Conservation (phyloP, 106 monocot genomes). For the Posidonia australis region DNA sequence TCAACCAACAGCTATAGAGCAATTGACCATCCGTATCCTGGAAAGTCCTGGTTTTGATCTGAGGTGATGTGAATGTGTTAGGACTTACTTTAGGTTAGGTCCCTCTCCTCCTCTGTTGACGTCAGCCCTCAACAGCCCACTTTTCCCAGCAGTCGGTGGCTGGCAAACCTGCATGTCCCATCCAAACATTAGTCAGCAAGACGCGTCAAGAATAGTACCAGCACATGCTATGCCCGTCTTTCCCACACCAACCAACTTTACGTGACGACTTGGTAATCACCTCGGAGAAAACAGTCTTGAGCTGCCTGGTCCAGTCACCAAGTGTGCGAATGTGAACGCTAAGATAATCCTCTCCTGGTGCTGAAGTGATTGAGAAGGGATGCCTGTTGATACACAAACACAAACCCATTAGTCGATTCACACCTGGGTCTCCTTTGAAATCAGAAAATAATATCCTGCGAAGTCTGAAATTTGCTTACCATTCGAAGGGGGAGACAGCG, state of each 20-base stretch:
- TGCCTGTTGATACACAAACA: conserved; percentile 36
- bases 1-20: too few relatives aligned
- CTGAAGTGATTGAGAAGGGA: conserved; percentile 94
- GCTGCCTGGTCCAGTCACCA: conserved; percentile 93
- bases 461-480: too few relatives aligned
- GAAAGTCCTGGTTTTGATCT: too few relatives aligned
- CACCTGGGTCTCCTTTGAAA: too few relatives aligned
- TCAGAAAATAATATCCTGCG: too few relatives aligned
- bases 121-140: conserved; percentile 78
- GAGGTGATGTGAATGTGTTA: too few relatives aligned
- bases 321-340: conserved; percentile 86
- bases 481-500: conserved; percentile 91
- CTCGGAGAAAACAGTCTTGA: conserved; percentile 75
- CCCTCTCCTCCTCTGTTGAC: conserved; percentile 6
- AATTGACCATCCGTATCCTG: too few relatives aligned
- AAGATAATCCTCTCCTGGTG: conserved; percentile 72
- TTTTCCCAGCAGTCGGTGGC: conserved; percentile 48
- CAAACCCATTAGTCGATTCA: too few relatives aligned
- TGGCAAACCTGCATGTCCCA: conserved; percentile 42
- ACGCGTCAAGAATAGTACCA: too few relatives aligned
- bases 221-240: too few relatives aligned
- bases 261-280: conserved; percentile 16
- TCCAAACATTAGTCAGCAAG: neutral
- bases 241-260: neutral
- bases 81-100: conserved; percentile 20